Percentiles rank a stretch among this genome's conserved stretches.
phyloP scores from a whole-genome alignment of 257 asterid species.

The Solanum habrochaites region DNA sequence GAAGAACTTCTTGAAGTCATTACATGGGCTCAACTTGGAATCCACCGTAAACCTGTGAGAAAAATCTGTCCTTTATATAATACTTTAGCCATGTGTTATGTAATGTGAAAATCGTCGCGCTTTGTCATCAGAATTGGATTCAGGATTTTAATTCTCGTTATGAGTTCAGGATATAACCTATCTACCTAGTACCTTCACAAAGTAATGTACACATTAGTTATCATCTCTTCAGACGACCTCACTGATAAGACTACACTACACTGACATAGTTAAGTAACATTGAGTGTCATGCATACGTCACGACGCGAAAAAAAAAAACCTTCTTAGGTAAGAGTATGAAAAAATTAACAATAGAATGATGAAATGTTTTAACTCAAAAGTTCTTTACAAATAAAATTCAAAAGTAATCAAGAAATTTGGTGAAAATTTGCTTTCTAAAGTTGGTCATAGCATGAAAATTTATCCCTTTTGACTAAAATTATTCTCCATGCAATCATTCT shows the following conservation, averaged over 20 bases:
- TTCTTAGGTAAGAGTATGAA: neutral
- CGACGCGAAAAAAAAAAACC: neutral
- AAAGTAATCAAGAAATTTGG: neutral
- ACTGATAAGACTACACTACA: neutral
- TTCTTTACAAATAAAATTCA: neutral
- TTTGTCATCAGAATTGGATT: neutral
- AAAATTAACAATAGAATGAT: neutral
- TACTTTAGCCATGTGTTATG: neutral
- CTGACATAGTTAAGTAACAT: neutral
- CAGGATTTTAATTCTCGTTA: neutral
- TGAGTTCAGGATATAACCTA: neutral
- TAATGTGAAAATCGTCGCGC: neutral
- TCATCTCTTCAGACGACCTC: neutral
- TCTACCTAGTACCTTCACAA: neutral
- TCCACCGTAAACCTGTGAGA: constrained; percentile 82
- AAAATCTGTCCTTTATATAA: neutral
- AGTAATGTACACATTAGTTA: neutral
- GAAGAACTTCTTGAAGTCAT: constrained; percentile 92
- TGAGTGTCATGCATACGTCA: neutral
- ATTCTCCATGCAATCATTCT: neutral
- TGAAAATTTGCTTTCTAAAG: neutral
- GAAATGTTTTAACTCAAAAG: neutral
- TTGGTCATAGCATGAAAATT: neutral
- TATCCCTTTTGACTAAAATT: neutral
- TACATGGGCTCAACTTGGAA: constrained; percentile 96